These are phyloP conservation scores for Hapsidospora chrysogenum DNA, from an alignment of 495 filamentous ascomycete species.

Conservation along the genomic window DNA sequence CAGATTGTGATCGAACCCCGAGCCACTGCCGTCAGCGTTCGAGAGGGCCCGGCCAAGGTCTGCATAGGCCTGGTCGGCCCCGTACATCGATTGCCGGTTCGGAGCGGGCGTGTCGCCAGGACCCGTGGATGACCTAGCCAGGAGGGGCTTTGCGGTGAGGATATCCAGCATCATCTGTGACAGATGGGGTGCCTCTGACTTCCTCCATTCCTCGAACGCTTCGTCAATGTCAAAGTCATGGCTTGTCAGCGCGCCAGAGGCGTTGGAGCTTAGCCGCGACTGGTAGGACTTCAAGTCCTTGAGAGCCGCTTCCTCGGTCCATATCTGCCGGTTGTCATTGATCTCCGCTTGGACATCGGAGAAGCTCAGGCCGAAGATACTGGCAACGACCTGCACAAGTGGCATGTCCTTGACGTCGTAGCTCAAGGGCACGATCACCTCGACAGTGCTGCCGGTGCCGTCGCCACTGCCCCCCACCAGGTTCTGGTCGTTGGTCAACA, in stretches of 20 bases:
- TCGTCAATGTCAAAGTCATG: slow-evolving; percentile 89
- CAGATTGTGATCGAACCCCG: slow-evolving; percentile 59
- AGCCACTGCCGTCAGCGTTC: slow-evolving; percentile 23
- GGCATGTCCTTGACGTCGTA: slow-evolving; percentile 96
- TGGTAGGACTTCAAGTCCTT: slow-evolving; percentile 89
- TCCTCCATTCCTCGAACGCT: slow-evolving; percentile 80
- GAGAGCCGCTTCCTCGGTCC: slow-evolving; percentile 85
- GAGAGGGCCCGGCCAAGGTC: slow-evolving; percentile 40
- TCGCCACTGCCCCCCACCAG: slow-evolving; percentile 41
- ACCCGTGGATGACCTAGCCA: slow-evolving; percentile 42
- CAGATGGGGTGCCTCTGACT: slow-evolving; percentile 61
- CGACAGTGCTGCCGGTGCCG: slow-evolving; percentile 42
- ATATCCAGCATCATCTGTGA: slow-evolving; percentile 89
- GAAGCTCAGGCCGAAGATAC: slow-evolving; percentile 63
- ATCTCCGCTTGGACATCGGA: slow-evolving; percentile 73
- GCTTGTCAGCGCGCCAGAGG: slow-evolving; percentile 55
- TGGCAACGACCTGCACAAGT: slow-evolving; percentile 70
- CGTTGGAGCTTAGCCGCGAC: slow-evolving; percentile 61
- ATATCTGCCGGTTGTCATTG: slow-evolving; percentile 55
- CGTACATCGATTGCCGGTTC: slow-evolving; percentile 16
- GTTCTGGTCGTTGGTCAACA: slow-evolving; percentile 90
- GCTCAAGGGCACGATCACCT: slow-evolving; percentile 64
- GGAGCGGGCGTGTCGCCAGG: slow-evolving; percentile 29
- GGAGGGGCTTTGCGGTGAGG: slow-evolving; percentile 68
- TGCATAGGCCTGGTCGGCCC: slow-evolving; percentile 33